Evolutionary conservation across 148 eudicot genomes (phyloP).

Genomic region (Nepenthes mirabilis): DNA sequence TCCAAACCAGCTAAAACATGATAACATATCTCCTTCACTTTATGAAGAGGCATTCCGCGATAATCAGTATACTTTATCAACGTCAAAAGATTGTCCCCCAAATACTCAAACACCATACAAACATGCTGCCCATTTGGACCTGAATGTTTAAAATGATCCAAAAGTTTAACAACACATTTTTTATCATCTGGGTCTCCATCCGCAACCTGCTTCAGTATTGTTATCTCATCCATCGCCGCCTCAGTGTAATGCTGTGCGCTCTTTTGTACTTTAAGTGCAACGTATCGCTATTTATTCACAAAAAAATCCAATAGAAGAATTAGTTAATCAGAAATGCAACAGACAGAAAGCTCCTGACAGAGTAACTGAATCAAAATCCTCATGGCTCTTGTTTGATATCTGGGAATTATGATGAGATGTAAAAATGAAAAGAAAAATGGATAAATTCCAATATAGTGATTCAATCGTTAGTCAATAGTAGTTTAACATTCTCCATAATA

Average conservation of each 20-base stretch:
- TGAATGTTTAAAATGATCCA: constrained; percentile 94
- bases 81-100: constrained; percentile 88
- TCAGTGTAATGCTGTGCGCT: constrained; percentile 94
- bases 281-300: constrained; percentile 42
- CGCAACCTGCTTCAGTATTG: constrained; percentile 74
- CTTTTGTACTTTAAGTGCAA: constrained; percentile 90
- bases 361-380: background rate
- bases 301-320: constrained; percentile 2
- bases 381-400: too few species aligned
- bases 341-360: background rate
- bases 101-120: constrained; percentile 95
- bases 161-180: constrained; percentile 85
- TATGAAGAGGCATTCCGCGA: constrained; percentile 69
- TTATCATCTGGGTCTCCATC: constrained; percentile 77
- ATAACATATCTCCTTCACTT: constrained; percentile 79
- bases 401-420: background rate
- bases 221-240: constrained; percentile 96
- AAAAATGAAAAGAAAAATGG: background rate
- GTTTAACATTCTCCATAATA: too few species aligned
- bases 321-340: background rate
- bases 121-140: constrained; percentile 97
- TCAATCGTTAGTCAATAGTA: too few species aligned
- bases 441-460: too few species aligned
- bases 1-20: constrained; percentile 73
- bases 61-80: constrained; percentile 83